Base-by-base conservation (phyloP, 1,139 yeast species). In the Yamadazyma buinensis region DNA sequence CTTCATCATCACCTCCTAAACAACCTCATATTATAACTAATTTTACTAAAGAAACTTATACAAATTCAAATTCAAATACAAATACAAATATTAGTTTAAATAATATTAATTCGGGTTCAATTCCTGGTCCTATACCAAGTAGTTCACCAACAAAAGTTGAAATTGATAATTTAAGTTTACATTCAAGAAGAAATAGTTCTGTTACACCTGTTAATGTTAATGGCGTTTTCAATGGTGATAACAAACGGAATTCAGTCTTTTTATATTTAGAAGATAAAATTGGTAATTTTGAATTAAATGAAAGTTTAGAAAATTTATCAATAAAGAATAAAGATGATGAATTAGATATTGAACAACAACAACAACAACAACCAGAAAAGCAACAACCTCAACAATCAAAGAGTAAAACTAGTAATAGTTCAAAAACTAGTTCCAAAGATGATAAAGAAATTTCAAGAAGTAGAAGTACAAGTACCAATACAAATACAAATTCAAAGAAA, bases 191-290 rank as follows among this genome's bases (percentile, higher is more conserved):
- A 36, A 64, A 66, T 40, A 67, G 74, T 2, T 69, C 63, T 8
- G 72, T 69, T 15, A 62, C 75, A 33, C 69, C 70, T 44, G 59
- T 64, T 12, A 56, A 72, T 61, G 76, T 72, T 50, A 57, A 72
- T 55, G 71, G 77, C 53, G 65, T 66, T 46, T 55, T 68, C 42
- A 51, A 48, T 38, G 47, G 53, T 42, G 42, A 46, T 15, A 49
- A 51, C 28, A 65, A 66, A 50, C 52, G 72, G 29, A 67, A 65
- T 42, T 62, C 73, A 3, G 74, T 67, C 2, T 56, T 70, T 43
- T 60, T 67, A 46, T 69, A 69, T 41, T 58, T 69, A 48, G 75
- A 68, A 43, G 75, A 68, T 46, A 67, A 64, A 47, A 69, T 69
- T 54, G 74, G 68, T 34, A 57, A 62, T 12, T 54, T 67, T 40